phyloP scores from a whole-genome alignment of 2,329 filamentous ascomycete species.

The Gnomoniopsis smithogilvyi region DNA sequence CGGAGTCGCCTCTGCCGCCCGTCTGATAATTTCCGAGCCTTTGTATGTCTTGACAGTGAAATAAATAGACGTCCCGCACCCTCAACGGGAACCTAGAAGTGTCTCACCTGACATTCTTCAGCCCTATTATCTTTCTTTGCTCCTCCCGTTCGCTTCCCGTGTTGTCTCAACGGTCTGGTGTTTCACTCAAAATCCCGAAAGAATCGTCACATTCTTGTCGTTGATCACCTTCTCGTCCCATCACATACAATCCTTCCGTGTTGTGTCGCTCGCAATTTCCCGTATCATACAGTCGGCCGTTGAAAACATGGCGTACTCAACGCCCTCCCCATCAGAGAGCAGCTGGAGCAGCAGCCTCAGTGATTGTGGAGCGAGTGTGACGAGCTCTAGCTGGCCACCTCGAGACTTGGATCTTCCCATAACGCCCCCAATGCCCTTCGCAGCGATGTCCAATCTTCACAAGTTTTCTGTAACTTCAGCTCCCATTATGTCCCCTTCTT shows the following conservation, averaged over 20 bases:
- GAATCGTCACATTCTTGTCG: not conserved
- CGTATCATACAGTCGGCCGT: too few relatives aligned
- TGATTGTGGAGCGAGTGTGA: slow-evolving; percentile 1
- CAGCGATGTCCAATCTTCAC: not conserved
- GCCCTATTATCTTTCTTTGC: not conserved
- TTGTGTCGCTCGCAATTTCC: not conserved
- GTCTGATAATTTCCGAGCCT: not conserved
- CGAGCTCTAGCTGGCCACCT: not conserved
- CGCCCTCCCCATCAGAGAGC: slow-evolving; percentile 9
- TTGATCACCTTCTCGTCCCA: not conserved
- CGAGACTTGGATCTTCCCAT: not conserved
- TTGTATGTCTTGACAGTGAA: slow-evolving; percentile 6
- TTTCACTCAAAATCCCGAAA: not conserved
- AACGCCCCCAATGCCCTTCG: not conserved
- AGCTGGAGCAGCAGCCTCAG: slow-evolving; percentile 6
- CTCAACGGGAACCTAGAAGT: not conserved
- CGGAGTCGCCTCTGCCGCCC: slow-evolving; percentile 1
- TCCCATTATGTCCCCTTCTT: not conserved
- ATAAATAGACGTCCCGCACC: slow-evolving; percentile 1
- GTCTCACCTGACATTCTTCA: slow-evolving; percentile 7
- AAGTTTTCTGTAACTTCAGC: not conserved
- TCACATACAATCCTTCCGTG: not conserved
- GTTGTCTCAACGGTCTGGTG: not conserved
- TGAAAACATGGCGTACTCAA: slow-evolving; percentile 1
- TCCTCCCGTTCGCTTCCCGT: not conserved